Conservation (phyloP, 1,139 yeast species). For the Suhomyces taliae region DNA sequence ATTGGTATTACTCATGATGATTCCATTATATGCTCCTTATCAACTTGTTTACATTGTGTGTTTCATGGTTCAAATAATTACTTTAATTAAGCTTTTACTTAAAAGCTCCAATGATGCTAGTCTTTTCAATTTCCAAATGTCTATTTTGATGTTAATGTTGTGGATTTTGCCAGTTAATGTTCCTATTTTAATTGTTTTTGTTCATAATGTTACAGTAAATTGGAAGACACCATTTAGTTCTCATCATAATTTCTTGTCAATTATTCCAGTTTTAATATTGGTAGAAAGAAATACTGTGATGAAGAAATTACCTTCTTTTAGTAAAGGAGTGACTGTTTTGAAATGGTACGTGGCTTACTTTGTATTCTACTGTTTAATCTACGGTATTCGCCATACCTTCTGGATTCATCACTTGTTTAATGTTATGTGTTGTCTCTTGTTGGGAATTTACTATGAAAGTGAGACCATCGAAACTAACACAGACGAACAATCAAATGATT, state of each 20-base stretch:
- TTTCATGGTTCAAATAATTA: conserved; percentile 51
- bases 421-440: conserved; percentile 49
- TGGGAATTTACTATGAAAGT: conserved; percentile 16
- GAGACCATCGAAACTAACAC: conserved; percentile 1
- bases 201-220: conserved; percentile 64
- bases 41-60: conserved; percentile 72
- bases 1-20: conserved; percentile 35
- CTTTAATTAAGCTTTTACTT: conserved; percentile 34
- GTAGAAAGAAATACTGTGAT: conserved; percentile 42
- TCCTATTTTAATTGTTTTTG: conserved; percentile 67
- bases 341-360: conserved; percentile 34
- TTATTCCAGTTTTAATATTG: conserved; percentile 59
- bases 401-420: conserved; percentile 72
- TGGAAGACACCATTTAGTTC: conserved; percentile 79
- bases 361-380: conserved; percentile 54
- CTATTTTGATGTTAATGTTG: conserved; percentile 57
- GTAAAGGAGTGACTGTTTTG: conserved; percentile 1
- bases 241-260: conserved; percentile 69
- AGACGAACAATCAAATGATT: not conserved
- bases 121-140: conserved; percentile 50
- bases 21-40: conserved; percentile 69
- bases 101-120: conserved; percentile 13
- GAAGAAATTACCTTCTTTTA: conserved; percentile 10
- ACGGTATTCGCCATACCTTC: conserved; percentile 68
- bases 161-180: conserved; percentile 70